phyloP scores from a whole-genome alignment of 768 basidiomycete species.

The Hypsizygus marmoreus region DNA sequence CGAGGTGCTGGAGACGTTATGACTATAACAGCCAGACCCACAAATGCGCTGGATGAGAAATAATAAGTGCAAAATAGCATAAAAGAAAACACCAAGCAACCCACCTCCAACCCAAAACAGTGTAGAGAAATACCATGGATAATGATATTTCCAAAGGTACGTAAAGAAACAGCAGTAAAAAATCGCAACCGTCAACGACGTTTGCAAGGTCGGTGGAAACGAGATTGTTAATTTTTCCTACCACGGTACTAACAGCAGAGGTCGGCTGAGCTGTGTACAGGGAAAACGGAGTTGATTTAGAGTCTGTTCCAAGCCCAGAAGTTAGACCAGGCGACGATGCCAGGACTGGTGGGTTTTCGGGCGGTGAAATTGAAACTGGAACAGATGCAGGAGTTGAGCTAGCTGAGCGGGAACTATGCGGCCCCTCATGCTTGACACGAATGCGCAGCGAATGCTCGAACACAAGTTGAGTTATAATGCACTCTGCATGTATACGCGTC shows the following conservation, averaged over 20 bases:
- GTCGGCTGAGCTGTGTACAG: too few relatives aligned
- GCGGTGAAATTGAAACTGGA: constrained; percentile 8
- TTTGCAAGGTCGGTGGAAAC: constrained; percentile 59
- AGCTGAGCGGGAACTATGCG: background rate
- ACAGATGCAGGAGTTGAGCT: constrained; percentile 8
- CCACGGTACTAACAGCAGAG: constrained; percentile 57
- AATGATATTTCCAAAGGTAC: constrained; percentile 40
- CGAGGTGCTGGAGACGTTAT: constrained; percentile 57
- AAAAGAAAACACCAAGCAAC: constrained; percentile 6
- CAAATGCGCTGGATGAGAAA: constrained; percentile 43
- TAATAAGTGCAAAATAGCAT: constrained; percentile 2
- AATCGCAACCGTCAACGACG: constrained; percentile 34
- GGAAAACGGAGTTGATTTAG: constrained; percentile 18
- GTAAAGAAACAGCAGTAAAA: constrained; percentile 33
- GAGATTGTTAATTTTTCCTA: constrained; percentile 77
- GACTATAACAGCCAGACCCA: constrained; percentile 54
- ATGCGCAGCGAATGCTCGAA: constrained; percentile 55
- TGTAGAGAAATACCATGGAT: constrained; percentile 44
- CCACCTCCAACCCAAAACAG: constrained; percentile 46
- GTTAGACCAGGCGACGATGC: background rate
- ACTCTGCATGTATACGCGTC: constrained; percentile 47
- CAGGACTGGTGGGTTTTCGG: constrained; percentile 2
- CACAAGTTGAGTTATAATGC: constrained; percentile 38
- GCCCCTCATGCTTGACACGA: constrained; percentile 47
- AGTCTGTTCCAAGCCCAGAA: constrained; percentile 7